These are phyloP conservation scores for Eucalyptus albens DNA, from an alignment of 345 rosid genomes.

Conservation along the genomic window DNA sequence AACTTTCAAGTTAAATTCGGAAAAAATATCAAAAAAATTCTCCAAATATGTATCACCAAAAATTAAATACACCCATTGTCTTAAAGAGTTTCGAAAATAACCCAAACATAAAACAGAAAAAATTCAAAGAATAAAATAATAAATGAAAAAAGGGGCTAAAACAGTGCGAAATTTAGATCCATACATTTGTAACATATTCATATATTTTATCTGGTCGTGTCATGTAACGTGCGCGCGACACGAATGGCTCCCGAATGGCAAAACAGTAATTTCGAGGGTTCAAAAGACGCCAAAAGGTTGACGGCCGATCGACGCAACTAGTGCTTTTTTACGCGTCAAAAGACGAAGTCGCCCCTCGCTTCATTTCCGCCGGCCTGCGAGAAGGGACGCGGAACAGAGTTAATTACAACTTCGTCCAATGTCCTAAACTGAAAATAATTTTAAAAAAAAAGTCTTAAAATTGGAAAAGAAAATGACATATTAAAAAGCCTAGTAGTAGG, in stretches of 20 bases:
- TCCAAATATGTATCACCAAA: background rate
- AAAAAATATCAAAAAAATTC: background rate
- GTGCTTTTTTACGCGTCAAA: background rate
- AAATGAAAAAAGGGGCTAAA: background rate
- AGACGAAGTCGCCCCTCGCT: background rate
- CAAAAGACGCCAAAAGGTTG: background rate
- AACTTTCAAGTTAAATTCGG: accelerated
- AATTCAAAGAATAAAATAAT: background rate
- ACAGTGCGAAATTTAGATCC: background rate
- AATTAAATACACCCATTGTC: background rate
- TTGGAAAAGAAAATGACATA: background rate
- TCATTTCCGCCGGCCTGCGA: background rate
- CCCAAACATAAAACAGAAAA: background rate
- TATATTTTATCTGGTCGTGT: background rate
- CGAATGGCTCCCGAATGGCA: background rate
- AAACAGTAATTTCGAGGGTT: background rate
- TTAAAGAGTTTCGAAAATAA: background rate
- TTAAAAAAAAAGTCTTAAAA: background rate
- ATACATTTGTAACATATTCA: background rate
- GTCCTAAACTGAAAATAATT: background rate
- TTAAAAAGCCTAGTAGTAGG: background rate
- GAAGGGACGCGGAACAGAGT: background rate
- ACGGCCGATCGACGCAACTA: background rate
- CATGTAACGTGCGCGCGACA: background rate
- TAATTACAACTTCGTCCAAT: background rate